Conservation (phyloP, 768 basidiomycete species). For the Amylocystis lapponica region DNA sequence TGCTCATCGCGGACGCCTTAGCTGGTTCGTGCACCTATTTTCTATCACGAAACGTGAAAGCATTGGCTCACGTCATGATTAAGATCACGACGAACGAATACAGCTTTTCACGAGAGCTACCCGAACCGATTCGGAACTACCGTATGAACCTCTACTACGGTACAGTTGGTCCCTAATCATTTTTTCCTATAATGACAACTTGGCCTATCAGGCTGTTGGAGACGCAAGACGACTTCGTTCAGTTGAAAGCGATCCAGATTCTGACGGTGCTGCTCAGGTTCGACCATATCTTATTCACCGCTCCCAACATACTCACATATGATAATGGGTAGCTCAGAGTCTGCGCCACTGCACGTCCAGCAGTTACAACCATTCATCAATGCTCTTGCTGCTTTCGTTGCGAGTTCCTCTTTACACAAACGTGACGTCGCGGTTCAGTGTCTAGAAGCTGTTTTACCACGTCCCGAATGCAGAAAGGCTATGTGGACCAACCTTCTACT, state of each 20-base stretch:
- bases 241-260: conserved; percentile 84
- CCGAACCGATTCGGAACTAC: conserved; percentile 70
- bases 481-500: conserved; percentile 75
- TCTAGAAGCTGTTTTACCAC: conserved; percentile 76
- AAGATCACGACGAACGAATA: conserved; percentile 87
- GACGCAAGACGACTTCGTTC: conserved; percentile 91
- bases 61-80: not conserved
- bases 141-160: conserved; percentile 77
- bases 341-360: conserved; percentile 18
- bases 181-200: not conserved
- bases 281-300: conserved; percentile 10
- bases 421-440: conserved; percentile 92
- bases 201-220: conserved; percentile 66
- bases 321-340: conserved; percentile 21
- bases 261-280: conserved; percentile 81
- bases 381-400: conserved; percentile 23
- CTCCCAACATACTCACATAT: too few relatives aligned
- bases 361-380: conserved; percentile 30
- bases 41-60: not conserved
- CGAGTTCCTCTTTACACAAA: conserved; percentile 49
- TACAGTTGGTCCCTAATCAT: conserved; percentile 22
- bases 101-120: conserved; percentile 60
- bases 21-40: conserved; percentile 43
- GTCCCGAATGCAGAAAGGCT: conserved; percentile 71
- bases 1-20: conserved; percentile 85